Percentiles rank a stretch among this genome's conserved stretches.
Evolutionary conservation across 169 alveolate species (phyloP).

Genomic region (Eimeria falciformis): DNA sequence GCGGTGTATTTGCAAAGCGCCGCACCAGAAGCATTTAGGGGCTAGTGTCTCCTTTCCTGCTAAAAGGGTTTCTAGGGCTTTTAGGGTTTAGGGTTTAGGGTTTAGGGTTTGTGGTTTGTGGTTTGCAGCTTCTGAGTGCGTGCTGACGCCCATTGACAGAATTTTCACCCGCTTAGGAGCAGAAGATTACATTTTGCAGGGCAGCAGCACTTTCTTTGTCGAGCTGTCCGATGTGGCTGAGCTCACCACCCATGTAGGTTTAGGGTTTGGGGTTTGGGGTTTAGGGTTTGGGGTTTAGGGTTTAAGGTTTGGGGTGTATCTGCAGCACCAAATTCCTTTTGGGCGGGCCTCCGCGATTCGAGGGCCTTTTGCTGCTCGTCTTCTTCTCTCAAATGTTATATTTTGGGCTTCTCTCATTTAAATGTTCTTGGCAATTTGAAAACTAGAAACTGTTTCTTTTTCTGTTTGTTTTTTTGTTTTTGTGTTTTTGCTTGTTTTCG

Average conservation of each 20-base stretch:
- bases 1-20: background rate
- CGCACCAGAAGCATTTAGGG: background rate
- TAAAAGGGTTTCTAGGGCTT: background rate
- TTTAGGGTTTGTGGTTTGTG: background rate
- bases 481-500: background rate
- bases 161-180: constrained; percentile 99
- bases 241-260: constrained; percentile 78
- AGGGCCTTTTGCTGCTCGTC: too few species aligned
- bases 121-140: constrained; percentile 77
- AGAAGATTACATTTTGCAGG: constrained; percentile 97
- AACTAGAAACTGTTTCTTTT: background rate
- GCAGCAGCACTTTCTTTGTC: constrained; percentile 98
- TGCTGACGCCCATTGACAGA: constrained; percentile 96
- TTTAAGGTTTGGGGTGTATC: background rate
- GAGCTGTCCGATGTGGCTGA: constrained; percentile 98
- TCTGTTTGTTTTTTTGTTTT: background rate
- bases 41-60: background rate
- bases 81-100: background rate
- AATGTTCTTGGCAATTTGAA: background rate
- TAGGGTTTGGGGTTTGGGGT: background rate
- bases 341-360: too few species aligned
- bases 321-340: too few species aligned
- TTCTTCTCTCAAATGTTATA: too few species aligned
- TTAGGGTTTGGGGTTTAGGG: constrained; percentile 22
- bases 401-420: too few species aligned